Conservation (phyloP, 306 rosid species). For the Quercus parvula region DNA sequence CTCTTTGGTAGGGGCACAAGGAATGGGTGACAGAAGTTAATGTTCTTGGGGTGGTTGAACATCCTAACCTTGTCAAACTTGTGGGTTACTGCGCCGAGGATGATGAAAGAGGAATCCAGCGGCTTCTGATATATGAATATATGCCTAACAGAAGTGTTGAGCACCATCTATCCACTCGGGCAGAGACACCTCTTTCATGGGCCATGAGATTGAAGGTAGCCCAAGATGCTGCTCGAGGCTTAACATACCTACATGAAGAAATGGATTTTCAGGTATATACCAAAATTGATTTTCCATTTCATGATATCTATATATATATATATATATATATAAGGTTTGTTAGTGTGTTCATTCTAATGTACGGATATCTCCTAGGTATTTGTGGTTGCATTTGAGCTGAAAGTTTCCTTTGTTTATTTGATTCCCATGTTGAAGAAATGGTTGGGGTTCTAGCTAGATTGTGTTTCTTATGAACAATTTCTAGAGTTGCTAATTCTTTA, state of each 20-base stretch:
- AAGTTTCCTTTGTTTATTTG: slow-evolving; percentile 8
- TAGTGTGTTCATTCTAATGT: not conserved
- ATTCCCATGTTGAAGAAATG: not conserved
- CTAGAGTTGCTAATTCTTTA: not conserved
- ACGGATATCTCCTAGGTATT: not conserved
- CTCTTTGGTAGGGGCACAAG: slow-evolving; percentile 73
- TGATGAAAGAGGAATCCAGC: slow-evolving; percentile 96
- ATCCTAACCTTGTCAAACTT: slow-evolving; percentile 91
- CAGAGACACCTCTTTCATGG: slow-evolving; percentile 74
- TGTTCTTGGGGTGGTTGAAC: slow-evolving; percentile 94
- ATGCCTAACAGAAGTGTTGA: slow-evolving; percentile 86
- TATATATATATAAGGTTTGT: not conserved
- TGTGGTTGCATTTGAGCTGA: not conserved
- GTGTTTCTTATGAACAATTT: not conserved
- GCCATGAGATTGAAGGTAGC: slow-evolving; percentile 77
- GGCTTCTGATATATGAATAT: slow-evolving; percentile 81
- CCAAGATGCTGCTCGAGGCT: slow-evolving; percentile 90
- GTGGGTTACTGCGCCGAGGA: slow-evolving; percentile 97
- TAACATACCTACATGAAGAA: slow-evolving; percentile 80
- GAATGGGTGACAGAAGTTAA: slow-evolving; percentile 99
- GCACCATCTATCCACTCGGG: slow-evolving; percentile 64
- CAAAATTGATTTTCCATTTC: slow-evolving; percentile 4
- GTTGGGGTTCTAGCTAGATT: not conserved
- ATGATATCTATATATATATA: not conserved
- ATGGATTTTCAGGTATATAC: slow-evolving; percentile 84